phyloP scores from a whole-genome alignment of 2,329 filamentous ascomycete genomes.

The Tolypocladium guangdongense region DNA sequence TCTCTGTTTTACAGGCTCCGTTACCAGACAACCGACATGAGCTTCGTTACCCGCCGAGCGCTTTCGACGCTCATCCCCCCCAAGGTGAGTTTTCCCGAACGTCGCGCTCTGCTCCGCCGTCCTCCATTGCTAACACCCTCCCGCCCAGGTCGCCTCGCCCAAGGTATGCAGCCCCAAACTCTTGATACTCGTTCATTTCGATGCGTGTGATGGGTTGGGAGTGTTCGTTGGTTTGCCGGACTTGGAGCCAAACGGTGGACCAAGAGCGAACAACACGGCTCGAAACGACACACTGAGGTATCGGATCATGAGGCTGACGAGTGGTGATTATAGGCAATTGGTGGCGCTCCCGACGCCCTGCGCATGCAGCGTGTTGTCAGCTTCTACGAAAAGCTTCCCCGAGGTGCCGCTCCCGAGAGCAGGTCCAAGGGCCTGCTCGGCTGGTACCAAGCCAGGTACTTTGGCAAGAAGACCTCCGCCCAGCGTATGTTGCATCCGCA shows the following conservation, averaged over 20 bases:
- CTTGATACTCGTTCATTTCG: background rate
- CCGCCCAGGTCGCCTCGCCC: conserved; percentile 63
- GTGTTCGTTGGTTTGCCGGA: background rate
- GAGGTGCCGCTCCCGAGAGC: conserved; percentile 74
- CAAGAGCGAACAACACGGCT: background rate
- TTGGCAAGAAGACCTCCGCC: conserved; percentile 83
- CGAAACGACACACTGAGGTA: conserved; percentile 3
- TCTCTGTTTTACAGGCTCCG: conserved; percentile 11
- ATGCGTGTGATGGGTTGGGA: background rate
- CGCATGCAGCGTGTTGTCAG: conserved; percentile 96
- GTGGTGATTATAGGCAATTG: conserved; percentile 60
- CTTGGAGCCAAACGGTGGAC: background rate
- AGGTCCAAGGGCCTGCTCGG: conserved; percentile 75
- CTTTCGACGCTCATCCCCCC: conserved; percentile 98
- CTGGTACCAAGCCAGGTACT: conserved; percentile 85
- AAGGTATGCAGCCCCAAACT: conserved; percentile 42
- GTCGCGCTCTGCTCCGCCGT: conserved; percentile 8
- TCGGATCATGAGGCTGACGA: conserved; percentile 21
- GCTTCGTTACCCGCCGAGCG: conserved; percentile 79
- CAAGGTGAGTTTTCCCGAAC: conserved; percentile 57
- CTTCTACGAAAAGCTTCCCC: conserved; percentile 98
- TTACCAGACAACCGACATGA: conserved; percentile 51
- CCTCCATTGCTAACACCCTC: conserved; percentile 24
- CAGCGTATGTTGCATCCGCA: conserved; percentile 56
- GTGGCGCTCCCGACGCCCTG: conserved; percentile 86